phyloP scores from a whole-genome alignment of 2,329 filamentous ascomycete species.

The Akanthomyces lecanii region DNA sequence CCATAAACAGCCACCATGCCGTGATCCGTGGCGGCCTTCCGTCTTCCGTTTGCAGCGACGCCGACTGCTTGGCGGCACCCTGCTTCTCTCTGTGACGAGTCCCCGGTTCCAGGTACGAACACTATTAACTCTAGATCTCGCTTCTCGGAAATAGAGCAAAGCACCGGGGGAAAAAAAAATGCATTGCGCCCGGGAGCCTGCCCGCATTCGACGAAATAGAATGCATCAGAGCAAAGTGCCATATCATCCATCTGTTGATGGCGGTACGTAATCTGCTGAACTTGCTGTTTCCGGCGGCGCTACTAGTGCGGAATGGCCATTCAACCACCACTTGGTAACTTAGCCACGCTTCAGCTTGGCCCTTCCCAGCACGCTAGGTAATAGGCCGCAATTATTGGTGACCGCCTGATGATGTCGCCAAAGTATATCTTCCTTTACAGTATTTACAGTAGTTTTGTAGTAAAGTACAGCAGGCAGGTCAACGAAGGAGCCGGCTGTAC shows the following conservation, averaged over 20 bases:
- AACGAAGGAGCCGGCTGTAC: no score
- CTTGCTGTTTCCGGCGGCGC: conserved; percentile 4
- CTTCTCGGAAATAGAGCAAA: neutral
- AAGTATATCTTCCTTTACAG: no score
- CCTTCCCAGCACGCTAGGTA: no score
- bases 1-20: neutral
- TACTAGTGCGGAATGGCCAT: no score
- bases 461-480: no score
- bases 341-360: no score
- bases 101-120: neutral
- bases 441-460: no score
- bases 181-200: neutral
- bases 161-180: neutral
- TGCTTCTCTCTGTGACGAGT: neutral
- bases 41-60: conserved; percentile 2
- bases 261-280: neutral
- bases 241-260: neutral
- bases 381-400: no score
- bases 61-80: neutral
- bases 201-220: neutral
- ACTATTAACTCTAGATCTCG: neutral
- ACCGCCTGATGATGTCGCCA: no score
- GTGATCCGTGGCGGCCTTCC: neutral
- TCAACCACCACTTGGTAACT: no score
- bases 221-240: neutral